Conservation (phyloP, 306 rosid species). For the Aeschynomene evenia region DNA sequence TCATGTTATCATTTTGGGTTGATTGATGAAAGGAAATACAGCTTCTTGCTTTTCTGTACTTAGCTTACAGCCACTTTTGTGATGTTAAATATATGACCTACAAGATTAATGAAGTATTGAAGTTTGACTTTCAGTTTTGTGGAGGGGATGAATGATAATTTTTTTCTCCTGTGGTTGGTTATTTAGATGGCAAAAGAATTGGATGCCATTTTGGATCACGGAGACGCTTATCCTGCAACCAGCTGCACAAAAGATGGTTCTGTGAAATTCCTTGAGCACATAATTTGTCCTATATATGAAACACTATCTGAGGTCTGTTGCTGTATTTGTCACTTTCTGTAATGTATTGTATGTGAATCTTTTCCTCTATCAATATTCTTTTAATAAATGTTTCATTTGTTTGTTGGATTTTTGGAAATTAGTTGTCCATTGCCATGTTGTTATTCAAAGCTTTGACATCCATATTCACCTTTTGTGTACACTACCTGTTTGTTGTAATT, state of each 20-base stretch:
- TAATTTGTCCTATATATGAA: slow-evolving; percentile 66
- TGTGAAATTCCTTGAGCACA: slow-evolving; percentile 66
- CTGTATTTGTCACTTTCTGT: slow-evolving; percentile 10
- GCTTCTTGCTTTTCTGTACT: not conserved
- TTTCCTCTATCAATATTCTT: slow-evolving; percentile 15
- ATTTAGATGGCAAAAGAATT: slow-evolving; percentile 91
- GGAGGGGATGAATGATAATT: slow-evolving; percentile 9
- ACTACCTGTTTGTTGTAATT: not conserved
- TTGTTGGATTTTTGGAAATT: slow-evolving; percentile 26
- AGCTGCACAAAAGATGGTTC: slow-evolving; percentile 63
- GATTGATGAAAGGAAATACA: not conserved
- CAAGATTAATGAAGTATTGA: too few species aligned
- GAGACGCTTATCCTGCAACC: slow-evolving; percentile 60
- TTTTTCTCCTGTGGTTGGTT: slow-evolving; percentile 2
- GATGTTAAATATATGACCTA: not conserved
- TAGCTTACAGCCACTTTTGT: not conserved
- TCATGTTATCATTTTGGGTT: not conserved
- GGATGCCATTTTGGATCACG: slow-evolving; percentile 86
- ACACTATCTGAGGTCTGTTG: slow-evolving; percentile 53
- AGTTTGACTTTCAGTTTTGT: too few species aligned
- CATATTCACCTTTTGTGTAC: not conserved
- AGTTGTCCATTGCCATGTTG: slow-evolving; percentile 1
- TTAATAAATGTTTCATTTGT: not conserved
- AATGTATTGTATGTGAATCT: slow-evolving; percentile 8
- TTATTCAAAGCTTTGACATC: not conserved